phyloP scores from a whole-genome alignment of 2,329 filamentous ascomycete genomes.

The Orbilia oligospora region DNA sequence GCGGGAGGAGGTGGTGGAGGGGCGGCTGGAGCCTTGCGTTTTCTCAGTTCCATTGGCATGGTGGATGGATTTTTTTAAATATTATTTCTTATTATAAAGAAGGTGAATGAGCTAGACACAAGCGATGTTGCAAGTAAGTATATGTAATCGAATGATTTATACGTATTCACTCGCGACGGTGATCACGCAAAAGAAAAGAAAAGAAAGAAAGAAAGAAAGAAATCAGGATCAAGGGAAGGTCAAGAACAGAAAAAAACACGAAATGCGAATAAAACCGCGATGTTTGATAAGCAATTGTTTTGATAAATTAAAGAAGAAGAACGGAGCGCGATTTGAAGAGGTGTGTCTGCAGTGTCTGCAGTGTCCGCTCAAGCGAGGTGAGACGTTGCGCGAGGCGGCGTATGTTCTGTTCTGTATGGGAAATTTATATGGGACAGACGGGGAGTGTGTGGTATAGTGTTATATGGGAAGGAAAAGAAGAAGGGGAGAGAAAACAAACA shows the following conservation, averaged over 20 bases:
- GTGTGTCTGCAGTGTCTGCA: conserved; percentile 16
- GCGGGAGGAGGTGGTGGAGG: conserved; percentile 69
- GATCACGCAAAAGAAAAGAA: conserved; percentile 17
- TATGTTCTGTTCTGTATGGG: conserved; percentile 1
- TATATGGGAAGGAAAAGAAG: conserved; percentile 12
- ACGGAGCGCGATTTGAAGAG: conserved; percentile 28
- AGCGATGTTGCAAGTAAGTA: conserved; percentile 9
- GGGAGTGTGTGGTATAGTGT: neutral
- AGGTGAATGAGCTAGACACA: conserved; percentile 24
- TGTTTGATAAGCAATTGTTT: conserved; percentile 25
- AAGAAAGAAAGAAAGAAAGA: no score
- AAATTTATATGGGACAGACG: conserved; percentile 5
- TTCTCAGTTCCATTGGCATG: conserved; percentile 75
- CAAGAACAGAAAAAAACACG: conserved; percentile 2
- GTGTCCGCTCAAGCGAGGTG: conserved; percentile 27
- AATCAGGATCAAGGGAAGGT: neutral
- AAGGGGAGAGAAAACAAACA: conserved; percentile 15
- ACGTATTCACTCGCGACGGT: neutral
- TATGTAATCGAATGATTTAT: conserved; percentile 6
- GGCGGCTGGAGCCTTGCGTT: conserved; percentile 74
- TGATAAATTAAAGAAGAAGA: conserved; percentile 3
- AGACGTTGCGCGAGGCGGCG: conserved; percentile 37
- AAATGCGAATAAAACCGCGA: conserved; percentile 20
- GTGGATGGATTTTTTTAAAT: conserved; percentile 28
- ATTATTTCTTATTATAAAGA: conserved; percentile 9